These are phyloP conservation scores for Wickerhamiella siamensis DNA, from an alignment of 805 yeast species.

Conservation along the genomic window DNA sequence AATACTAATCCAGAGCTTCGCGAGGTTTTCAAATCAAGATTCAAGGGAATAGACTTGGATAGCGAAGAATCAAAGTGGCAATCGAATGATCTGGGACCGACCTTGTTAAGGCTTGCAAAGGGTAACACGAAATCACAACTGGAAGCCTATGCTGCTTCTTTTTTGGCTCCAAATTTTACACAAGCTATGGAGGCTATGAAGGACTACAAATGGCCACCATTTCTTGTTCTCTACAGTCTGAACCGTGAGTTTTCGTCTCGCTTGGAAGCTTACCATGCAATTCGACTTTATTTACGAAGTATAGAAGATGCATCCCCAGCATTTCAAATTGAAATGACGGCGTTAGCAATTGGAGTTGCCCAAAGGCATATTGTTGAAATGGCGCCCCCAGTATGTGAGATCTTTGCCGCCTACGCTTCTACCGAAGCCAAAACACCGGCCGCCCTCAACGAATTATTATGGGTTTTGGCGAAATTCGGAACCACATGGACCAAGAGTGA, in stretches of 20 bases:
- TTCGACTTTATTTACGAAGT: constrained; percentile 14
- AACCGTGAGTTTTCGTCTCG: constrained; percentile 15
- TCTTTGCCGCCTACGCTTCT: constrained; percentile 12
- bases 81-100: neutral
- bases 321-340: constrained; percentile 14
- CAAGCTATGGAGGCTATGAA: constrained; percentile 14
- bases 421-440: constrained; percentile 1
- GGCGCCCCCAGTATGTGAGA: constrained; percentile 17
- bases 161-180: constrained; percentile 9
- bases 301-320: constrained; percentile 3
- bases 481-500: constrained; percentile 15
- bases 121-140: no score
- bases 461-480: constrained; percentile 21
- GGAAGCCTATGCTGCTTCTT: no score
- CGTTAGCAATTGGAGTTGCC: constrained; percentile 14
- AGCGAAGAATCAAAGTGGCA: neutral
- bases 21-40: neutral
- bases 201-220: constrained; percentile 19
- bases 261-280: constrained; percentile 16
- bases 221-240: constrained; percentile 17
- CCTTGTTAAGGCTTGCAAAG: neutral
- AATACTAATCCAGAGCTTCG: neutral
- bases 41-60: neutral
- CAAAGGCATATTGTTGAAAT: constrained; percentile 16
- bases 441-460: constrained; percentile 19